Base-by-base conservation (phyloP, 257 asterid genomes). In the Coffea eugenioides region DNA sequence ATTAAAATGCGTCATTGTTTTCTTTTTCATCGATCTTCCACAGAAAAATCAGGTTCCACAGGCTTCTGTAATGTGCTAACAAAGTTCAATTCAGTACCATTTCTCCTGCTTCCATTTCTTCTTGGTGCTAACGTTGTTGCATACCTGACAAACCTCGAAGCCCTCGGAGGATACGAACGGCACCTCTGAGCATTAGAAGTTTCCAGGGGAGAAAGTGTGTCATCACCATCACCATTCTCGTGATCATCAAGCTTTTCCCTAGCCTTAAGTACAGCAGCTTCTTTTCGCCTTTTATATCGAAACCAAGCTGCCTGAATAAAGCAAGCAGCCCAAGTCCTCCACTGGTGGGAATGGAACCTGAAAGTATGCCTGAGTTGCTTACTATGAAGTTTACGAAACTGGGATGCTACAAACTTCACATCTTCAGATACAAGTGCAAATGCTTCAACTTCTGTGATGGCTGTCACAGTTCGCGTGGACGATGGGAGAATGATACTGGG, bases 321-420 rank as follows among this genome's bases (percentile, higher is more conserved):
- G 77, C 93, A 89, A 14, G 95, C 95, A 8, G 90, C 97, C 97
- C 97, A 92, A 8, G 93, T 89, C 86, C 97, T 79, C 97, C 97
- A 92, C 49, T 90, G 95, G 27, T 90, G 92, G 23, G 97, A 92
- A 65, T 92, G 86, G 79, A 85, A 89, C 82, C 95, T 79, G 16
- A 92, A 90, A 12, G 90, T 92, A 4, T 92, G 97, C 88, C 86
- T 92, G 59, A 92, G 69, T 73, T 90, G 91, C 83, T 92, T 92
- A 85, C 91, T 88, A 10, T 90, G 95, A 25, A 92, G 80, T 73
- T 87, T 92, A 39, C 92, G 80, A 76, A 90, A 92, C 72, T 92
- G 95, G 8, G 91, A 87, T 8, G 97, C 88, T 1, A 92, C 95
- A 34, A 89, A 92, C 36, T 76, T 90, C 31, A 92, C 84, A 62